These are phyloP conservation scores for Obelidium mucronatum DNA, from an alignment of 192 early-diverging fungal species.

Conservation along the genomic window DNA sequence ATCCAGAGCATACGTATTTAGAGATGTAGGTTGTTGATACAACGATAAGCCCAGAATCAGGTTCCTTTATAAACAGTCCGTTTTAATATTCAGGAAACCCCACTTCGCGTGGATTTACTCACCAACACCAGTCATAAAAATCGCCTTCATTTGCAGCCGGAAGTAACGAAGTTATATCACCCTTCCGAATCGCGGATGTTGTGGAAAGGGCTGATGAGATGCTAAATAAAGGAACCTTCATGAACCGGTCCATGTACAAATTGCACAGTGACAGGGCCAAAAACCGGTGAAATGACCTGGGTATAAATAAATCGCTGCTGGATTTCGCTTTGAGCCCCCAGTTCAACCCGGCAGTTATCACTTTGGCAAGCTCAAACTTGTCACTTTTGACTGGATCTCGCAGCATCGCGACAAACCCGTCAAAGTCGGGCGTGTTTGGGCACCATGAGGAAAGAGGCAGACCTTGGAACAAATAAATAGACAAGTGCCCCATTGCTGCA, in stretches of 20 bases:
- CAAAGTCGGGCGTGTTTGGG: conserved; percentile 39
- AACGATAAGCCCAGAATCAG: conserved; percentile 36
- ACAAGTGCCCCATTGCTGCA: conserved; percentile 19
- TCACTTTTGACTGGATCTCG: conserved; percentile 39
- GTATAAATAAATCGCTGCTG: conserved; percentile 26
- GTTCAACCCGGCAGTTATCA: conserved; percentile 34
- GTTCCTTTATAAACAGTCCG: conserved; percentile 27
- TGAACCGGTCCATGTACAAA: conserved; percentile 41
- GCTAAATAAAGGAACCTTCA: conserved; percentile 26
- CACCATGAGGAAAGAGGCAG: conserved; percentile 34
- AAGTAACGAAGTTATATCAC: conserved; percentile 13
- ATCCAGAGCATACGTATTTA: conserved; percentile 43
- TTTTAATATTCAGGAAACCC: not conserved
- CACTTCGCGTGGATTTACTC: conserved; percentile 14
- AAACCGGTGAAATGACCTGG: conserved; percentile 36
- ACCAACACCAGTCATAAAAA: conserved; percentile 53
- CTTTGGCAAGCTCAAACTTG: conserved; percentile 44
- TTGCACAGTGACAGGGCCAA: conserved; percentile 44
- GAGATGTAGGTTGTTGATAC: conserved; percentile 39
- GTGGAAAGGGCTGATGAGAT: conserved; percentile 19
- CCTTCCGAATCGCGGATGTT: conserved; percentile 21
- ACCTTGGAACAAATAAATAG: conserved; percentile 24
- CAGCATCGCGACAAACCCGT: conserved; percentile 42
- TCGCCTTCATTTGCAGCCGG: conserved; percentile 26
- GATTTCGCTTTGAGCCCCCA: conserved; percentile 35